phyloP scores from a whole-genome alignment of 192 early-diverging fungal species.

The Spizellomyces punctatus region DNA sequence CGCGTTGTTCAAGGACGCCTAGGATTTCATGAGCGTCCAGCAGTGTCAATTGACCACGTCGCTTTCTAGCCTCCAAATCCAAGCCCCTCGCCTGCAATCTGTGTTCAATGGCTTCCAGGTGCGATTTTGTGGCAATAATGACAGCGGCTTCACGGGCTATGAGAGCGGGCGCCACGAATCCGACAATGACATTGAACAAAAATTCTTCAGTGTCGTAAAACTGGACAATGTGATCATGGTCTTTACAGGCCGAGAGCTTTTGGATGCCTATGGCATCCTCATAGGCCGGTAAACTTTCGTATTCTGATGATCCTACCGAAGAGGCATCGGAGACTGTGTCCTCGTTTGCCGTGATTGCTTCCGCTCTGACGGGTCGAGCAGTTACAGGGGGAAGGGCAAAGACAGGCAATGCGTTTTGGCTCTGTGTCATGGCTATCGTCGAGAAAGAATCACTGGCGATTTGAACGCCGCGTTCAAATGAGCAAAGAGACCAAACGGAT shows the following conservation, averaged over 20 bases:
- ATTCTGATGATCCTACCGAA: not conserved
- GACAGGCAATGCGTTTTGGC: too few species aligned
- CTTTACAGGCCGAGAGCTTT: not conserved
- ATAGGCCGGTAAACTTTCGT: slow-evolving; percentile 1
- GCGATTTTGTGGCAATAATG: not conserved
- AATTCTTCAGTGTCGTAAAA: slow-evolving; percentile 16
- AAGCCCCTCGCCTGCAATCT: not conserved
- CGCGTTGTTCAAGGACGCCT: not conserved
- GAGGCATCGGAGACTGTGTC: not conserved
- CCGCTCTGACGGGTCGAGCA: too few species aligned
- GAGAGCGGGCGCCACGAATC: not conserved
- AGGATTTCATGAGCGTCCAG: slow-evolving; percentile 8
- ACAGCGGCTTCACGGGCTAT: not conserved
- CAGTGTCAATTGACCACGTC: slow-evolving; percentile 7
- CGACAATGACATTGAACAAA: slow-evolving; percentile 8
- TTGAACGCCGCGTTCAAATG: too few species aligned
- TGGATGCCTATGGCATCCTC: slow-evolving; percentile 1
- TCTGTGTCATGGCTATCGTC: too few species aligned
- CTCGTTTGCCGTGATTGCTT: too few species aligned
- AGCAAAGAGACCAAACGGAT: too few species aligned
- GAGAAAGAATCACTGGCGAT: too few species aligned
- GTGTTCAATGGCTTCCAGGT: not conserved
- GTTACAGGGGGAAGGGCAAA: too few species aligned
- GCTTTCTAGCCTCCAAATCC: not conserved
- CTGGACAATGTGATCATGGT: slow-evolving; percentile 3